A percentile compares a stretch with the other conserved stretches of the same genome.
These are phyloP conservation scores for Musa itinerans DNA, from an alignment of 176 grass and related monocot species.

Conservation along the genomic window DNA sequence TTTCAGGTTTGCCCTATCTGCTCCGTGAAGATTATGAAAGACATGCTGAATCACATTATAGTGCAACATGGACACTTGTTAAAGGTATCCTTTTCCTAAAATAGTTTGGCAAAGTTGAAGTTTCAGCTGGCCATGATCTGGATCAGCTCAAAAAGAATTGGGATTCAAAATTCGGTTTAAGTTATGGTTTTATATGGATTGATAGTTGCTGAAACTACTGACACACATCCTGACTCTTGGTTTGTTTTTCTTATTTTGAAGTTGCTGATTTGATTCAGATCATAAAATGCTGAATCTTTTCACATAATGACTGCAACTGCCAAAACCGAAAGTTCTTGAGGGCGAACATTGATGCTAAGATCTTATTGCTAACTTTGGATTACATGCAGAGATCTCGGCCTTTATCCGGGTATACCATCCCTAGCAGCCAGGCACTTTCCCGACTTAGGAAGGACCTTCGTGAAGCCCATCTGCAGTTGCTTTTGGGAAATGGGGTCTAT, in stretches of 20 bases:
- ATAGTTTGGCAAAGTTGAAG: not conserved
- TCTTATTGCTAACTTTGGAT: constrained; percentile 29
- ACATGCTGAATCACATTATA: constrained; percentile 42
- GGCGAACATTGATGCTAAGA: not conserved
- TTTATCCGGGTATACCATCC: constrained; percentile 25
- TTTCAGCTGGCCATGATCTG: not conserved
- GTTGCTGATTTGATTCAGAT: not conserved
- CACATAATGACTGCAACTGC: not conserved
- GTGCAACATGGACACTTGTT: constrained; percentile 38
- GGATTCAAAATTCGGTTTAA: not conserved
- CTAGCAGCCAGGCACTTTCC: constrained; percentile 25
- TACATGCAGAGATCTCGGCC: constrained; percentile 35
- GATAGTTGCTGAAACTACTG: not conserved
- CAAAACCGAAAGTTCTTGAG: not conserved
- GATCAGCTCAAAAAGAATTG: not conserved
- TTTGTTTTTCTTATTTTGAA: not conserved
- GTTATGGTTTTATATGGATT: not conserved
- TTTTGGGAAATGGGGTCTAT: constrained; percentile 31
- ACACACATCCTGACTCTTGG: not conserved
- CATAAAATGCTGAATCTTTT: not conserved
- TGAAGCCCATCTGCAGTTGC: constrained; percentile 42
- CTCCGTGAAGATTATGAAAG: constrained; percentile 27
- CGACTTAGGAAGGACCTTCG: constrained; percentile 34
- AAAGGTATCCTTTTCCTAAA: constrained; percentile 36
- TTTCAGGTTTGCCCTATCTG: constrained; percentile 45